Evolutionary conservation across 371 early-diverging fungal genomes (phyloP).

Genomic region (Thermomucor indicae-seudaticae): DNA sequence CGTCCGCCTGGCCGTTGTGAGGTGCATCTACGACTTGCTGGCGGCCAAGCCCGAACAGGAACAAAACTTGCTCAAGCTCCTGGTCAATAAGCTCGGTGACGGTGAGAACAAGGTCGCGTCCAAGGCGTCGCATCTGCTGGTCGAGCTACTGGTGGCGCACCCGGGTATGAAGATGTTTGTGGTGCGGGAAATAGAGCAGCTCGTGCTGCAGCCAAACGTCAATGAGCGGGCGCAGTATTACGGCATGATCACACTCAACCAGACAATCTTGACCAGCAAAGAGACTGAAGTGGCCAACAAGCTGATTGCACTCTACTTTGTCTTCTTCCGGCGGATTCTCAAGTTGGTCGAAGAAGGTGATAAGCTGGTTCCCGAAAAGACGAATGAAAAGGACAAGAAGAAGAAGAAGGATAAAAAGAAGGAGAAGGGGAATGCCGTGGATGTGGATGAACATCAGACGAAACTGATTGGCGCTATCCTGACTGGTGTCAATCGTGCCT

Average conservation of each 20-base stretch:
- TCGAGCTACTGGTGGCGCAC: constrained; percentile 69
- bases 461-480: constrained; percentile 90
- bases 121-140: constrained; percentile 73
- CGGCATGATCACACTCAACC: constrained; percentile 85
- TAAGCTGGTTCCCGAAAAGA: constrained; percentile 45
- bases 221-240: constrained; percentile 83
- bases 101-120: constrained; percentile 82
- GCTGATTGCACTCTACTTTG: constrained; percentile 86
- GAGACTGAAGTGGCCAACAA: constrained; percentile 75
- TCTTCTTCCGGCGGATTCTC: constrained; percentile 81
- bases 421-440: constrained; percentile 34
- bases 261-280: constrained; percentile 74
- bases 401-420: constrained; percentile 40
- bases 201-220: constrained; percentile 70
- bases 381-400: constrained; percentile 32
- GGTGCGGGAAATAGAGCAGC: constrained; percentile 80
- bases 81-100: constrained; percentile 96
- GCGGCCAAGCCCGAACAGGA: constrained; percentile 93
- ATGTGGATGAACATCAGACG: constrained; percentile 63
- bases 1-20: constrained; percentile 75
- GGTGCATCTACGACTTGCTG: constrained; percentile 73
- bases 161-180: constrained; percentile 91
- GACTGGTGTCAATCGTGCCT: constrained; percentile 94
- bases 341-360: constrained; percentile 32
- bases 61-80: constrained; percentile 82